phyloP scores from a whole-genome alignment of 78 protist species.

The Paulinella micropora region DNA sequence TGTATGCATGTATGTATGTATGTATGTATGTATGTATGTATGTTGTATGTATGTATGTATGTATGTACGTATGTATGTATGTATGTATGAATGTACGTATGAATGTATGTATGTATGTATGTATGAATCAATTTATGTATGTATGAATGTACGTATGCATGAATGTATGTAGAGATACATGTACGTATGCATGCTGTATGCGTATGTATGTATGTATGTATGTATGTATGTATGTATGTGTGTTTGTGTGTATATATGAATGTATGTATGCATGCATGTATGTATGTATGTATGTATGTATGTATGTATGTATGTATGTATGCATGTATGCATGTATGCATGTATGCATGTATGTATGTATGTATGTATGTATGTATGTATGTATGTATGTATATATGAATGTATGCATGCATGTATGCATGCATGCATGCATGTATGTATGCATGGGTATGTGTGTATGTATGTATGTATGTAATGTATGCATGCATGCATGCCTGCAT shows the following conservation, averaged over 20 bases:
- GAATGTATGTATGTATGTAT: no score
- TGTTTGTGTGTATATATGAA: background rate
- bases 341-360: background rate
- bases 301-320: background rate
- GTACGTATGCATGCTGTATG: background rate
- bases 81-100: no score
- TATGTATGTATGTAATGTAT: background rate
- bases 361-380: background rate
- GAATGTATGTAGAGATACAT: no score
- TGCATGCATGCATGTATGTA: background rate
- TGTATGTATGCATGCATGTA: background rate
- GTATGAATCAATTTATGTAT: no score
- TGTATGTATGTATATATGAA: background rate
- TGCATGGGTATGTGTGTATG: background rate
- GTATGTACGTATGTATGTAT: background rate
- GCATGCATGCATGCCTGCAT: background rate
- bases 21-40: background rate
- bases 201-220: background rate
- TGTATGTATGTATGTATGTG: background rate
- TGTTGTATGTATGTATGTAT: background rate
- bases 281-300: background rate
- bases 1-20: background rate
- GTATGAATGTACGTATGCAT: no score
- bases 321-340: background rate
- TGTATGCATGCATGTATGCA: background rate